Conservation (phyloP, 2,329 filamentous ascomycete genomes). For the Aspergillus pseudotamarii region DNA sequence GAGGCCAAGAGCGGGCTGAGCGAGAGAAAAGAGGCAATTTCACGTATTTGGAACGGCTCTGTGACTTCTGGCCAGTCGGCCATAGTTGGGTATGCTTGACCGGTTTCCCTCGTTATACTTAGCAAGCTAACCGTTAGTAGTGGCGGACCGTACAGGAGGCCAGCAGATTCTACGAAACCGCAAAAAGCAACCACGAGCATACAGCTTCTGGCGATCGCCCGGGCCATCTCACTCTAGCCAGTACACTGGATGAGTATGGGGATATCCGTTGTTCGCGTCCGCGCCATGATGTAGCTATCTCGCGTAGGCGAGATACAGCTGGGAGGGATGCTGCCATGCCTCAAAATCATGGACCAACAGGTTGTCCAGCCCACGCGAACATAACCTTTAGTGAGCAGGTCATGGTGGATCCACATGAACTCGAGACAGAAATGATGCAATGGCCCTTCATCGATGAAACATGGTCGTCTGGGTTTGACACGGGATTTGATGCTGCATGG, state of each 20-base stretch:
- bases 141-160: constrained; percentile 41
- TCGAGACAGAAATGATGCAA: constrained; percentile 40
- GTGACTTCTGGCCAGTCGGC: constrained; percentile 38
- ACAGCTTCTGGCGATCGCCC: constrained; percentile 25
- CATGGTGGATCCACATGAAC: constrained; percentile 24
- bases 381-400: constrained; percentile 6
- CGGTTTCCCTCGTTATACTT: too few species aligned
- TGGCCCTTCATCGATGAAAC: constrained; percentile 42
- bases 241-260: constrained; percentile 41
- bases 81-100: constrained; percentile 33
- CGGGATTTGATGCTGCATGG: constrained; percentile 36
- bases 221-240: constrained; percentile 34
- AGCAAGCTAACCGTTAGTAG: constrained; percentile 19
- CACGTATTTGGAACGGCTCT: constrained; percentile 35
- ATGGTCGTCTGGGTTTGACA: constrained; percentile 39
- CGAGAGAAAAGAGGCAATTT: constrained; percentile 37
- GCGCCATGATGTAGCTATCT: constrained; percentile 17
- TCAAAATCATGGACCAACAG: not conserved
- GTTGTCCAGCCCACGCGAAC: not conserved
- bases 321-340: constrained; percentile 3
- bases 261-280: constrained; percentile 38
- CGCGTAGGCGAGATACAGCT: not conserved
- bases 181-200: constrained; percentile 30
- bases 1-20: constrained; percentile 34
- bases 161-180: constrained; percentile 38